These are phyloP conservation scores for Clausena lansium DNA, from an alignment of 345 rosid genomes.

Conservation along the genomic window DNA sequence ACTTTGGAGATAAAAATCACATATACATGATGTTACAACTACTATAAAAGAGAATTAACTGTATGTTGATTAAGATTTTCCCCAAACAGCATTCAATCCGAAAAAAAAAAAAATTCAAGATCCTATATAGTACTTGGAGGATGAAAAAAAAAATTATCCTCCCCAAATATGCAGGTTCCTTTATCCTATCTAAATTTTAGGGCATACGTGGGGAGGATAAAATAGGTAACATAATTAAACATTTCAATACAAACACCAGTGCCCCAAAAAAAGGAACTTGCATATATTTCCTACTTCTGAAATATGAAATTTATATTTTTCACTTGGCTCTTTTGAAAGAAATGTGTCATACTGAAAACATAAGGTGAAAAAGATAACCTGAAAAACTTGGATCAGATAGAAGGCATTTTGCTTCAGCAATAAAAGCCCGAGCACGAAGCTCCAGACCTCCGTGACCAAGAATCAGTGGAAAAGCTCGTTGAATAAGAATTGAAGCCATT, in stretches of 20 bases:
- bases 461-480: conserved; percentile 78
- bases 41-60: not conserved
- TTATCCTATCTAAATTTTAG: too few relatives aligned
- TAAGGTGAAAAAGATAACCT: conserved; percentile 38
- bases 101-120: not conserved
- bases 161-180: too few relatives aligned
- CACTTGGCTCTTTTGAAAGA: not conserved
- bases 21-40: not conserved
- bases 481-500: conserved; percentile 67
- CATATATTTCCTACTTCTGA: not conserved
- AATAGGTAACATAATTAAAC: not conserved
- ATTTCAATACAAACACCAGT: not conserved
- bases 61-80: not conserved
- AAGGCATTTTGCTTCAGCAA: conserved; percentile 88
- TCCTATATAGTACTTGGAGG: too few relatives aligned
- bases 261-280: not conserved
- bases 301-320: not conserved
- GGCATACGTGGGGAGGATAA: not conserved
- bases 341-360: not conserved
- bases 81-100: not conserved
- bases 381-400: conserved; percentile 79
- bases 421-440: conserved; percentile 84
- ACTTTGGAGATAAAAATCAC: not conserved
- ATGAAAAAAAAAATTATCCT: too few relatives aligned
- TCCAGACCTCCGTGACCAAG: conserved; percentile 98